Base-by-base conservation (phyloP, 441 rosid species). In the Corymbia calophylla region DNA sequence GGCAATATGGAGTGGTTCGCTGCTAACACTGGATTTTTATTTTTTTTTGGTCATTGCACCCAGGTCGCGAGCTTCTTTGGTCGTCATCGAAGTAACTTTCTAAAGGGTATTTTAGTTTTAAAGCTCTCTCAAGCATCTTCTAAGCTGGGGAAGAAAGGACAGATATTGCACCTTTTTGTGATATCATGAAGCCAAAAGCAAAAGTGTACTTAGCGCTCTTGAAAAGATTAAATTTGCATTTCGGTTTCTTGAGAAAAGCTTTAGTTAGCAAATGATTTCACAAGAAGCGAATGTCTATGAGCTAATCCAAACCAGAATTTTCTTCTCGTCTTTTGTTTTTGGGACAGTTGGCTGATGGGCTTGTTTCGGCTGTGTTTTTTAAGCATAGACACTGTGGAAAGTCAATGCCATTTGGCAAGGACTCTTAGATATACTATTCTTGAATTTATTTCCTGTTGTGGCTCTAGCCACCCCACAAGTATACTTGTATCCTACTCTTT, bases 1-100 rank as follows among this genome's bases (percentile, higher is more conserved):
- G 98, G 97, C 86, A 94, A 95, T 91, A 94, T 96, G 55, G 97
- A 96, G 66, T 96, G 97, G 97, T 95, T 96, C 93, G 97, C 98
- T 90, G 91, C 95, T 70, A 96, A 96, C 91, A 93, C 95, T n/a
- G 97, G 97, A 53, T n/a, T n/a, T n/a, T n/a, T n/a, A 35, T 35
- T 95, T 96, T 92, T 90, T 96, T 94, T 94, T 91, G 9, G 97
- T 95, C 90, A 94, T 94, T 93, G 97, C 97, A 92, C 97, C 98
- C 88, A 95, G 93, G 93, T 96, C 95, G 93, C 77, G 39, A 11
- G 97, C 98, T 91, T 94, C 94, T 90, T 91, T 96, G 70, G 95
- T 95, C 89, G 95, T 96, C 93, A 95, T 95, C 85, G 98, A 95
- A 93, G 98, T 96, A 93, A 27, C 31, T 48, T 44, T 89, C 82